These are phyloP conservation scores for Crassisporium funariophilum DNA, from an alignment of 768 basidiomycete species.

Conservation along the genomic window DNA sequence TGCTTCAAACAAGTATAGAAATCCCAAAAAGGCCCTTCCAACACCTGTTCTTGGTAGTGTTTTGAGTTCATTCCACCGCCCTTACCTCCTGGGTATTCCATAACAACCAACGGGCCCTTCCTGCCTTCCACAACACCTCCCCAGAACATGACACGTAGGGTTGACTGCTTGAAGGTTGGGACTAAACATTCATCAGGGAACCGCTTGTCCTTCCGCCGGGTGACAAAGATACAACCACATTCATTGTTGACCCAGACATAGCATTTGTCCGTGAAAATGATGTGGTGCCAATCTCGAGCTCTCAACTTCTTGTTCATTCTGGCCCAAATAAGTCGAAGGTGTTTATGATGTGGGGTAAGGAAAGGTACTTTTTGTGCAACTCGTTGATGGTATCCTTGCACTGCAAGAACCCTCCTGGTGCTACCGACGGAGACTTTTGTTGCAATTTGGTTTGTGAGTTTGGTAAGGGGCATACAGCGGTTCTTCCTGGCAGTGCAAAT, in stretches of 20 bases:
- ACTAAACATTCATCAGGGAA: conserved; percentile 22
- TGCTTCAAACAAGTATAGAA: conserved; percentile 20
- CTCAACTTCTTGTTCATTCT: neutral
- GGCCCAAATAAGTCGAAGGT: conserved; percentile 23
- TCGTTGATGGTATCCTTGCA: conserved; percentile 21
- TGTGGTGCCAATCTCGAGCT: conserved; percentile 16
- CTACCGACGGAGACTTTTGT: conserved; percentile 10
- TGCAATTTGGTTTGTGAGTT: conserved; percentile 18
- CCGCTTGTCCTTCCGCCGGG: conserved; percentile 23
- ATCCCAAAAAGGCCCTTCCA: conserved; percentile 18
- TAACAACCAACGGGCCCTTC: conserved; percentile 28
- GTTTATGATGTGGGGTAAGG: conserved; percentile 19
- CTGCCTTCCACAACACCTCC: conserved; percentile 26
- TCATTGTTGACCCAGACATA: conserved; percentile 25
- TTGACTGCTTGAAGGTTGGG: conserved; percentile 28
- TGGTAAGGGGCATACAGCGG: conserved; percentile 20
- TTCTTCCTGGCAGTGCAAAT: conserved; percentile 14
- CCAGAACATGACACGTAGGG: conserved; percentile 32
- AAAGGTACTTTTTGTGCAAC: conserved; percentile 28
- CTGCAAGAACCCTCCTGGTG: conserved; percentile 14
- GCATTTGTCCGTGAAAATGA: conserved; percentile 30
- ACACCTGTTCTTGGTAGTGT: conserved; percentile 29
- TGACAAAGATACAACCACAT: conserved; percentile 23
- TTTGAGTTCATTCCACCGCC: conserved; percentile 23
- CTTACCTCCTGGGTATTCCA: conserved; percentile 30